Conservation (phyloP, 306 rosid genomes). For the Argentina anserina region DNA sequence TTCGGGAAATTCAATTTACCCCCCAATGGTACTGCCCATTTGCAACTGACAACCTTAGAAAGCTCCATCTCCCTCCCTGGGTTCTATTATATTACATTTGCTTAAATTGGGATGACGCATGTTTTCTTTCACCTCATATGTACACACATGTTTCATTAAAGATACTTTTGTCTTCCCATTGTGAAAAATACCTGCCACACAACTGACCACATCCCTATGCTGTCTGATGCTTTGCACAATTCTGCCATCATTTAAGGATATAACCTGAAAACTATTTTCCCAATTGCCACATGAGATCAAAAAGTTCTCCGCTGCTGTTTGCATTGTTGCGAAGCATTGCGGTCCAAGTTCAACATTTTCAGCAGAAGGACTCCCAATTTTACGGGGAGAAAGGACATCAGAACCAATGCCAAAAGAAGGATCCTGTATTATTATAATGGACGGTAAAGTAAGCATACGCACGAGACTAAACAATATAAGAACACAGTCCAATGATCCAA, state of each 20-base stretch:
- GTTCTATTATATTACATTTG: background rate
- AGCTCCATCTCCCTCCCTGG: too few species aligned
- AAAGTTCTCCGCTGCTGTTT: slow-evolving; percentile 69
- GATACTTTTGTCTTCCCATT: slow-evolving; percentile 1
- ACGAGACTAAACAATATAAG: slow-evolving; percentile 8
- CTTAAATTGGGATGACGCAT: background rate
- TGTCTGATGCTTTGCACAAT: slow-evolving; percentile 96
- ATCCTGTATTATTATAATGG: slow-evolving; percentile 53
- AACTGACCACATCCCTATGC: slow-evolving; percentile 96
- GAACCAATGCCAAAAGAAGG: slow-evolving; percentile 88
- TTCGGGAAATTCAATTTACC: background rate
- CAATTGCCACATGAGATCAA: slow-evolving; percentile 93
- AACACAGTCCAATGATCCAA: slow-evolving; percentile 21
- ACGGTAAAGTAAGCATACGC: slow-evolving; percentile 11
- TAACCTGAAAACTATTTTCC: slow-evolving; percentile 98
- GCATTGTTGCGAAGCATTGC: slow-evolving; percentile 87
- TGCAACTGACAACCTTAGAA: too few species aligned
- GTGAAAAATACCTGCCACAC: slow-evolving; percentile 78
- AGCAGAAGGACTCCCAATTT: slow-evolving; percentile 84
- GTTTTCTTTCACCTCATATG: background rate
- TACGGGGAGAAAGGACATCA: slow-evolving; percentile 74
- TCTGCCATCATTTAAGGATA: slow-evolving; percentile 83
- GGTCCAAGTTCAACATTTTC: slow-evolving; percentile 86
- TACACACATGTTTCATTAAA: background rate
- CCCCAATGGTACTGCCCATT: background rate